Evolutionary conservation across 495 filamentous ascomycete genomes (phyloP).

Genomic region (Penicillium cataractarum): DNA sequence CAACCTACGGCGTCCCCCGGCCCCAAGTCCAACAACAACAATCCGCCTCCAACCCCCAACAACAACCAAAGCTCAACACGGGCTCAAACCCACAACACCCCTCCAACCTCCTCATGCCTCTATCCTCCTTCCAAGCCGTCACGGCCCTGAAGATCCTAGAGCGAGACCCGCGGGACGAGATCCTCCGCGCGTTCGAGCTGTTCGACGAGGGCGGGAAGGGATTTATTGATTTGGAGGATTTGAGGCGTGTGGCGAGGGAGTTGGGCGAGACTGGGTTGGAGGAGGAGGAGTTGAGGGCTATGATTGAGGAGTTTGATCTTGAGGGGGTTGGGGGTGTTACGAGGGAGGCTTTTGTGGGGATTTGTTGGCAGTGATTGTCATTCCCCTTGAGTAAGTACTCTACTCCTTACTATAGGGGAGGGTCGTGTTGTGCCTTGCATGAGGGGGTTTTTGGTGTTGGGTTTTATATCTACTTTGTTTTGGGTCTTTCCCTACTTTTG

Average conservation of each 20-base stretch:
- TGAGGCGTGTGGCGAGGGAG: constrained; percentile 85
- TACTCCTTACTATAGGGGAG: not conserved
- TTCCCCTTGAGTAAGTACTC: not conserved
- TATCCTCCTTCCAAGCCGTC: constrained; percentile 74
- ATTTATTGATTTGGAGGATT: constrained; percentile 81
- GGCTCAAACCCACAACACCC: constrained; percentile 48
- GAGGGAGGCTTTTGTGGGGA: constrained; percentile 85
- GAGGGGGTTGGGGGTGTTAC: constrained; percentile 89
- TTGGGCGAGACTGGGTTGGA: constrained; percentile 85
- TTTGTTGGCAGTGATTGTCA: constrained; percentile 61
- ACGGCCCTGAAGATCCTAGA: constrained; percentile 78
- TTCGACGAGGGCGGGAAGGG: constrained; percentile 85
- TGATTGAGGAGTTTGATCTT: constrained; percentile 99
- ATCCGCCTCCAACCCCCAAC: constrained; percentile 33
- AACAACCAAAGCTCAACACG: constrained; percentile 18
- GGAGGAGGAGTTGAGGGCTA: constrained; percentile 88
- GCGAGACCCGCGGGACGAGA: constrained; percentile 89
- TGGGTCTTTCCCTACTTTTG: constrained; percentile 16
- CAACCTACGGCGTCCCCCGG: constrained; percentile 68
- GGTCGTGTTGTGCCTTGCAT: constrained; percentile 12
- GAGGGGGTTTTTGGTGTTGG: constrained; percentile 23
- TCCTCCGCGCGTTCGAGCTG: constrained; percentile 84
- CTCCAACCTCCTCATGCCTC: constrained; percentile 67
- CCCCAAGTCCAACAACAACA: constrained; percentile 50
- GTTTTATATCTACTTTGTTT: constrained; percentile 12